Percentiles rank a stretch among this genome's conserved stretches.
phyloP scores from a whole-genome alignment of 306 rosid genomes.

The Purshia tridentata region DNA sequence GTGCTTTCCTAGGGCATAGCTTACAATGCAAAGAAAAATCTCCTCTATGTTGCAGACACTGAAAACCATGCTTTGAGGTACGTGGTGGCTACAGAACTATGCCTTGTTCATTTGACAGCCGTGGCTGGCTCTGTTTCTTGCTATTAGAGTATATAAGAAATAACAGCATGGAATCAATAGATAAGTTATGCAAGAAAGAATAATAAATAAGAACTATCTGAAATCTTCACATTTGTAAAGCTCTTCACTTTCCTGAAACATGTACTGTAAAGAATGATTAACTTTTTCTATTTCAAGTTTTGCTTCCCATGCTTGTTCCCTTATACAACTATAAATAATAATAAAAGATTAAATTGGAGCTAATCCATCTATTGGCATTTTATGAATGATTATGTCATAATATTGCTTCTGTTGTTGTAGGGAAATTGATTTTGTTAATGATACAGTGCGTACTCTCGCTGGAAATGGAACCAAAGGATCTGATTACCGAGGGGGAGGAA shows the following conservation, averaged over 20 bases:
- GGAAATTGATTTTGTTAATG: slow-evolving; percentile 85
- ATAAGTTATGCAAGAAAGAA: no score
- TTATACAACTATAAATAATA: neutral
- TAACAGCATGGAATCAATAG: neutral
- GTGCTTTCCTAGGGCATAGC: slow-evolving; percentile 74
- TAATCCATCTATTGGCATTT: slow-evolving; percentile 1
- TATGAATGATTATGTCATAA: neutral
- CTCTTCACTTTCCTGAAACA: neutral
- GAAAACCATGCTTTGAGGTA: slow-evolving; percentile 99
- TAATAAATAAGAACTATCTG: neutral
- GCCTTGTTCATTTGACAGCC: slow-evolving; percentile 1
- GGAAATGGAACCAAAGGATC: slow-evolving; percentile 98
- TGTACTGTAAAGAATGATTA: neutral
- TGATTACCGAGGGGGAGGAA: slow-evolving; percentile 79
- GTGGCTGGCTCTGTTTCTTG: neutral
- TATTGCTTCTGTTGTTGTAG: slow-evolving; percentile 36
- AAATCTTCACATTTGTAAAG: slow-evolving; percentile 2
- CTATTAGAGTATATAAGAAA: slow-evolving; percentile 2
- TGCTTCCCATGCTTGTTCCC: neutral
- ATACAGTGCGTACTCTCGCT: slow-evolving; percentile 79
- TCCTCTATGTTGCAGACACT: slow-evolving; percentile 91
- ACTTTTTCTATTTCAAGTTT: neutral
- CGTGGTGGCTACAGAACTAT: slow-evolving; percentile 26
- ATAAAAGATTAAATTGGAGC: neutral
- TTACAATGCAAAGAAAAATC: slow-evolving; percentile 80